These are phyloP conservation scores for Areca catechu DNA, from an alignment of 176 grass and related monocot genomes.

Conservation along the genomic window DNA sequence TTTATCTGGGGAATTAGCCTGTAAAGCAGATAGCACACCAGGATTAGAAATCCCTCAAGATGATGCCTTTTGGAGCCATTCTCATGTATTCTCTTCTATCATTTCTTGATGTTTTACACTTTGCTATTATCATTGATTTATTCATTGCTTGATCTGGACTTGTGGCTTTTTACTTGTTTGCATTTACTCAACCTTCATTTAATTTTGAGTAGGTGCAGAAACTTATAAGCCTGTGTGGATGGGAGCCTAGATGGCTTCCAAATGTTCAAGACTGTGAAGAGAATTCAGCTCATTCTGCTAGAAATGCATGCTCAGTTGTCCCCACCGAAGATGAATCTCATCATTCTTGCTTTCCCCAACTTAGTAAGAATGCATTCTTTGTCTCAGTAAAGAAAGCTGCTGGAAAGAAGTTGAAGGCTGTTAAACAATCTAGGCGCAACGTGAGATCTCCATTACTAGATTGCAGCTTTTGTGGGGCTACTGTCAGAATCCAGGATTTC, in stretches of 20 bases:
- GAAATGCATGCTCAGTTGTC: conserved; percentile 45
- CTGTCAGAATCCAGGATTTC: conserved; percentile 73
- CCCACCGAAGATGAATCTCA: conserved; percentile 23
- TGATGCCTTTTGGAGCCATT: conserved; percentile 49
- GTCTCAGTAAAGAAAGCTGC: conserved; percentile 67
- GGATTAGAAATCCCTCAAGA: conserved; percentile 43
- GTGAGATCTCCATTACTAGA: conserved; percentile 86
- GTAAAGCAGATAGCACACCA: conserved; percentile 51
- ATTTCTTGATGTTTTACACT: conserved; percentile 1
- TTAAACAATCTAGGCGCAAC: conserved; percentile 62
- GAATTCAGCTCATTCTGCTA: conserved; percentile 78
- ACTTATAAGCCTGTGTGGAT: conserved; percentile 97
- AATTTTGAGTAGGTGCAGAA: conserved; percentile 66
- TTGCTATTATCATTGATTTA: conserved; percentile 2
- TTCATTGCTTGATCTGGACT: conserved; percentile 1
- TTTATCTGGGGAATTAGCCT: conserved; percentile 60
- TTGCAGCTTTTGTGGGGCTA: conserved; percentile 85
- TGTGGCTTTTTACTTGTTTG: conserved; percentile 8
- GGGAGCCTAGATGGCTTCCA: conserved; percentile 98
- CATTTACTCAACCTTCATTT: conserved; percentile 6
- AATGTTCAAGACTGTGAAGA: conserved; percentile 97
- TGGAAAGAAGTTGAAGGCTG: conserved; percentile 55
- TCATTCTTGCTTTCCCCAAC: conserved; percentile 36
- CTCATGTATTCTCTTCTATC: conserved; percentile 40
- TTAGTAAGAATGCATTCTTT: conserved; percentile 41